phyloP scores from a whole-genome alignment of 192 early-diverging fungal species.

The Coemansia javaensis region DNA sequence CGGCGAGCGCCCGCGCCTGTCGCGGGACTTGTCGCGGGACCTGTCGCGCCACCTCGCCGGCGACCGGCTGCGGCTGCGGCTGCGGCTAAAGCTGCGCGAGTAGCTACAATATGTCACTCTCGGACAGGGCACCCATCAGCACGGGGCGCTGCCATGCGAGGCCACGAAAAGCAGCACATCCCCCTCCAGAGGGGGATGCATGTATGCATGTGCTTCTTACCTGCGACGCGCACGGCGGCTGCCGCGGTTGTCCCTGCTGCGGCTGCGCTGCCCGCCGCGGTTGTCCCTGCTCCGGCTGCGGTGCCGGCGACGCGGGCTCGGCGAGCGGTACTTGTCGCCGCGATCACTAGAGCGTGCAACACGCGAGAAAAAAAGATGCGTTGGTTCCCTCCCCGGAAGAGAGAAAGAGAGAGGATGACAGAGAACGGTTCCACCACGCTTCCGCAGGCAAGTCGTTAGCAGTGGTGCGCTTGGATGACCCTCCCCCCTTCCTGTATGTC shows the following conservation, averaged over 20 bases:
- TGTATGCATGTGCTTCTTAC: constrained; percentile 18
- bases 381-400: neutral
- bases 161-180: too few relatives aligned
- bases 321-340: constrained; percentile 24
- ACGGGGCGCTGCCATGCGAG: too few relatives aligned
- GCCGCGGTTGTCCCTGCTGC: constrained; percentile 2
- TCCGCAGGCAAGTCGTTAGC: constrained; percentile 3
- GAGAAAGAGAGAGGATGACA: neutral
- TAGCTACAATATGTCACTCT: constrained; percentile 14
- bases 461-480: constrained; percentile 1
- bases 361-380: too few relatives aligned
- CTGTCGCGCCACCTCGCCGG: constrained; percentile 6
- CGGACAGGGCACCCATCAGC: too few relatives aligned
- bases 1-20: constrained; percentile 9
- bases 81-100: constrained; percentile 28
- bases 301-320: constrained; percentile 20
- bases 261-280: constrained; percentile 6
- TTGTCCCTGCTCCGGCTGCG: constrained; percentile 12
- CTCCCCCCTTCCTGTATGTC: neutral
- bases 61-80: constrained; percentile 26
- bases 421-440: neutral
- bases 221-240: constrained; percentile 21
- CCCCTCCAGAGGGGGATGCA: too few relatives aligned
- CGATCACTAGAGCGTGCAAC: constrained; percentile 15
- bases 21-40: constrained; percentile 15